These are phyloP conservation scores for Xylariales sp. DNA, from an alignment of 2,329 filamentous ascomycete species.

Conservation along the genomic window DNA sequence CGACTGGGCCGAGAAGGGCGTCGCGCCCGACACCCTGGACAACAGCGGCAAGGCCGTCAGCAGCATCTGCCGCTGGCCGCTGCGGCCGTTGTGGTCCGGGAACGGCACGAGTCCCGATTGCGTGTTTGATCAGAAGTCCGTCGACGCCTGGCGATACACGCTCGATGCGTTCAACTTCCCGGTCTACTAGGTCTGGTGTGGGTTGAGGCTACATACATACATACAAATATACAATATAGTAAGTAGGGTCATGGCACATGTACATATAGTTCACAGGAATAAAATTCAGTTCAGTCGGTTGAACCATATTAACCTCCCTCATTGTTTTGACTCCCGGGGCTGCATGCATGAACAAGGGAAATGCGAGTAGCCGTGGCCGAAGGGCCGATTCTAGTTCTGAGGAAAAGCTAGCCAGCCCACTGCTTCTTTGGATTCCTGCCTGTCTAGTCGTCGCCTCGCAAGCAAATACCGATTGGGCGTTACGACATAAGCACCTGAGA, in stretches of 20 bases:
- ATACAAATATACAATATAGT: too few species aligned
- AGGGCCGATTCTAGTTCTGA: background rate
- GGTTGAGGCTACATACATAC: background rate
- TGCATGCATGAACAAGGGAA: background rate
- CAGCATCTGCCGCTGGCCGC: conserved; percentile 56
- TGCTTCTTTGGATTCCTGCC: background rate
- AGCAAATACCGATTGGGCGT: too few species aligned
- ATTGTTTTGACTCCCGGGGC: background rate
- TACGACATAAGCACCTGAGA: too few species aligned
- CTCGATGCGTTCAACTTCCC: conserved; percentile 32
- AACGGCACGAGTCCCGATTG: conserved; percentile 46
- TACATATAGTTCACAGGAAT: background rate
- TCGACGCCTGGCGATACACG: conserved; percentile 30
- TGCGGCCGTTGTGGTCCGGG: conserved; percentile 55
- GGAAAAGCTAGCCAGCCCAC: background rate
- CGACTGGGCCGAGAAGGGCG: conserved; percentile 63
- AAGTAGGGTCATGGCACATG: background rate
- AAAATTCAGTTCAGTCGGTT: background rate
- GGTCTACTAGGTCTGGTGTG: conserved; percentile 18
- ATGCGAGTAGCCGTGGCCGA: background rate
- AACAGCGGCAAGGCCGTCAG: conserved; percentile 53
- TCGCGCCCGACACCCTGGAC: conserved; percentile 57
- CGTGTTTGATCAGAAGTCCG: conserved; percentile 38
- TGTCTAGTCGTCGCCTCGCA: background rate
- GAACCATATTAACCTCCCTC: background rate